Evolutionary conservation across 2,329 filamentous ascomycete species (phyloP).

Genomic region (Diaporthe ampelina): DNA sequence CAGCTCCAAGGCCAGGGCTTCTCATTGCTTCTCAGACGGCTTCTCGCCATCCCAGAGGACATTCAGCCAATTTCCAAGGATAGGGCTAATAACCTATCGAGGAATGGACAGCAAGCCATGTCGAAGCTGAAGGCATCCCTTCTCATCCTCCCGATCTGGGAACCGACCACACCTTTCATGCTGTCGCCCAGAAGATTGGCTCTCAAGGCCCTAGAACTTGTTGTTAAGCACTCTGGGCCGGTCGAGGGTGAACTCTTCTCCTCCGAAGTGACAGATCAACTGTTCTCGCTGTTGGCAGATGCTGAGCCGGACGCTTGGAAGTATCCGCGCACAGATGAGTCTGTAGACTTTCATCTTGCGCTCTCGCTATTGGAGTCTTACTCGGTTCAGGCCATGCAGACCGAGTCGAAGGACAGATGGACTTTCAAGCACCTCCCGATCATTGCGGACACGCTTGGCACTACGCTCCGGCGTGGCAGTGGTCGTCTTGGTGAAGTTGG

Average conservation of each 20-base stretch:
- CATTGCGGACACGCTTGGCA: constrained; percentile 63
- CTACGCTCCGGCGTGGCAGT: constrained; percentile 53
- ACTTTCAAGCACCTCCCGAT: constrained; percentile 64
- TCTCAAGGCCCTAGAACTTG: constrained; percentile 73
- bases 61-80: constrained; percentile 74
- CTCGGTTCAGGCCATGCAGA: constrained; percentile 63
- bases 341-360: constrained; percentile 60
- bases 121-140: constrained; percentile 67
- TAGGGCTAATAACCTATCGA: constrained; percentile 78
- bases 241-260: constrained; percentile 65
- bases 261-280: constrained; percentile 59
- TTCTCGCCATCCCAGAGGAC: constrained; percentile 68
- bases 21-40: constrained; percentile 65
- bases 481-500: constrained; percentile 57
- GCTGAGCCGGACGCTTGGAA: constrained; percentile 54
- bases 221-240: constrained; percentile 66
- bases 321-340: constrained; percentile 50
- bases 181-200: constrained; percentile 75
- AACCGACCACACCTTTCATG: constrained; percentile 59
- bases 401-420: constrained; percentile 59
- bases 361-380: constrained; percentile 67
- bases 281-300: constrained; percentile 61
- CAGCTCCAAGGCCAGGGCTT: constrained; percentile 69
- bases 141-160: constrained; percentile 71
- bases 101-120: constrained; percentile 70